These are phyloP conservation scores for Guadua angustifolia DNA, from an alignment of 176 grass and related monocot genomes.

Conservation along the genomic window DNA sequence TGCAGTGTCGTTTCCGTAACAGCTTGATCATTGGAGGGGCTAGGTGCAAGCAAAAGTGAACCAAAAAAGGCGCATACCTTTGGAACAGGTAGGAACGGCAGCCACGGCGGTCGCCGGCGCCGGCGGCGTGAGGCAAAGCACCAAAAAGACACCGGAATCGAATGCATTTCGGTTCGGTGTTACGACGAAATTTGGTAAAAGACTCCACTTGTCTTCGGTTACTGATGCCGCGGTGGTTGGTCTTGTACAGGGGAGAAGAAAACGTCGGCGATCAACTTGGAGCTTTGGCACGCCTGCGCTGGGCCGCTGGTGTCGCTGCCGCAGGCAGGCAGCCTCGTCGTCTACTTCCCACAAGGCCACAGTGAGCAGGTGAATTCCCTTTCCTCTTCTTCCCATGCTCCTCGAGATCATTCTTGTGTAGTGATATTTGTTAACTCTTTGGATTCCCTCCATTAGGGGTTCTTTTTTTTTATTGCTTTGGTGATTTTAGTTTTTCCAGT, in stretches of 20 bases:
- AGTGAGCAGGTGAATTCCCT: slow-evolving; percentile 62
- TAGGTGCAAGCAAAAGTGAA: not conserved
- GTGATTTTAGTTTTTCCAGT: not conserved
- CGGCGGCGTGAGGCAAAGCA: not conserved
- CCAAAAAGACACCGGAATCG: not conserved
- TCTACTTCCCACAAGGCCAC: slow-evolving; percentile 87
- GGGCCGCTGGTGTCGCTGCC: slow-evolving; percentile 67
- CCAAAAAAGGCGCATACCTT: not conserved
- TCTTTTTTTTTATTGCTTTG: not conserved
- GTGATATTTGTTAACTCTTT: not conserved
- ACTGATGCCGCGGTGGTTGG: slow-evolving; percentile 24
- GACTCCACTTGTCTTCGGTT: not conserved
- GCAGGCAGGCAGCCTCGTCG: slow-evolving; percentile 77
- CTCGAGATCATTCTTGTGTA: not conserved
- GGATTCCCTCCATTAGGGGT: not conserved
- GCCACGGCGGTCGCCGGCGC: slow-evolving; percentile 6
- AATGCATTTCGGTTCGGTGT: not conserved
- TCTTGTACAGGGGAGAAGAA: slow-evolving; percentile 59
- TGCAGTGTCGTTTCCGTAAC: not conserved
- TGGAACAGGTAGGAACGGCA: not conserved
- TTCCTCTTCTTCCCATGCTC: not conserved
- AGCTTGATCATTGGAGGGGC: not conserved
- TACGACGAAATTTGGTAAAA: not conserved
- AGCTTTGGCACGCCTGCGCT: slow-evolving; percentile 75
- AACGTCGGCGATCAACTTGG: slow-evolving; percentile 63